These are phyloP conservation scores for Lachancea dasiensis DNA, from an alignment of 805 yeast genomes.

Conservation along the genomic window DNA sequence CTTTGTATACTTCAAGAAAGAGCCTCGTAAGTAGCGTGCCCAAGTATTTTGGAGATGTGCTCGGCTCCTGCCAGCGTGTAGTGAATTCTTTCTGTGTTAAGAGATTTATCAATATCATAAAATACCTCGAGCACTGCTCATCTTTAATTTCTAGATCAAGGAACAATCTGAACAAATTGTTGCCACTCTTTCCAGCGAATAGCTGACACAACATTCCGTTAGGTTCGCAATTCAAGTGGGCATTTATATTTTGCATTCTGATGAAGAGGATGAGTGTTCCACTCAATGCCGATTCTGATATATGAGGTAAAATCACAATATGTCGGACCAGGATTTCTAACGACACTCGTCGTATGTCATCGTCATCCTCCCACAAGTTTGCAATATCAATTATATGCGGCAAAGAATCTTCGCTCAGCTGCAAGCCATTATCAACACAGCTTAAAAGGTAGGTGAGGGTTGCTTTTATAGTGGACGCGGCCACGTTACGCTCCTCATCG, in stretches of 20 bases:
- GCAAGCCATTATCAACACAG: constrained; percentile 2
- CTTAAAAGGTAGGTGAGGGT: constrained; percentile 1
- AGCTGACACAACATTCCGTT: neutral
- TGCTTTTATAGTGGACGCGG: neutral
- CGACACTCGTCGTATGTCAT: neutral
- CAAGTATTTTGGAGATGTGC: neutral
- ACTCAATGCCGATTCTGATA: neutral
- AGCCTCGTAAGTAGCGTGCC: neutral
- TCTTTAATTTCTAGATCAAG: neutral
- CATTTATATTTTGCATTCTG: neutral
- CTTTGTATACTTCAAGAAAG: neutral
- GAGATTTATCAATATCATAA: neutral
- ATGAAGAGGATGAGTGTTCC: neutral
- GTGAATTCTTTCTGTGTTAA: neutral
- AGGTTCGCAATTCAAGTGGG: neutral
- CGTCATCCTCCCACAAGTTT: neutral
- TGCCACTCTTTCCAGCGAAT: neutral
- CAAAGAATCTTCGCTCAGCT: neutral
- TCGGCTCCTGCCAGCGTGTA: neutral
- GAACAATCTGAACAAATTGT: neutral
- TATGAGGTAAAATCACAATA: neutral
- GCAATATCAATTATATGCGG: neutral
- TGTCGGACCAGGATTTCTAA: neutral
- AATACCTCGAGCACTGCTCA: neutral
- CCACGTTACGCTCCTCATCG: neutral